Evolutionary conservation across 1,284 basidiomycete species (phyloP).

Genomic region (Trichosporon ovoides): DNA sequence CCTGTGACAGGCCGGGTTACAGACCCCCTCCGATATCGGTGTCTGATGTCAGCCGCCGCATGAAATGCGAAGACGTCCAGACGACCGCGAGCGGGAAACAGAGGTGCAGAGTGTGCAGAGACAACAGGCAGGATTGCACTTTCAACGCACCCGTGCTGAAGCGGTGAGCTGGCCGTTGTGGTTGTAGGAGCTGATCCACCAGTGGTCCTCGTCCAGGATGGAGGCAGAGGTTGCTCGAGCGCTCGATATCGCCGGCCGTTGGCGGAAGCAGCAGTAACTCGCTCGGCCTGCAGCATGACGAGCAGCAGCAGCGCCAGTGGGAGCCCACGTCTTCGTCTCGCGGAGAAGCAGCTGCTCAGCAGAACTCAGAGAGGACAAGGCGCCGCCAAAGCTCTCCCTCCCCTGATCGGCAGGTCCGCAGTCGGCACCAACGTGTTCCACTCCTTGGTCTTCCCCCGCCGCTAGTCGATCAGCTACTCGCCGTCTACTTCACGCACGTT

Average conservation of each 20-base stretch:
- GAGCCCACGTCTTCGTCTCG: neutral
- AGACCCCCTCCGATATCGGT: too few relatives aligned
- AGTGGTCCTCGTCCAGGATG: slow-evolving; percentile 5
- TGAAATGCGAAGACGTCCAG: slow-evolving; percentile 28
- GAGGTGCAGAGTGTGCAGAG: slow-evolving; percentile 26
- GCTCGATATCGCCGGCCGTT: neutral
- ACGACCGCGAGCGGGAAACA: slow-evolving; percentile 2
- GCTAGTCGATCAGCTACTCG: slow-evolving; percentile 33
- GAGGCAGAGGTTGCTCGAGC: neutral
- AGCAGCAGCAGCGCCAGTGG: neutral
- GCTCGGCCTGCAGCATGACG: neutral
- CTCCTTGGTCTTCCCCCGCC: slow-evolving; percentile 23
- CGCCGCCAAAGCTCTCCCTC: neutral
- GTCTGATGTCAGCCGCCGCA: slow-evolving; percentile 21
- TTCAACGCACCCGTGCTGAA: slow-evolving; percentile 29
- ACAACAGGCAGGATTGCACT: slow-evolving; percentile 23
- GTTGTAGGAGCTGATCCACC: neutral
- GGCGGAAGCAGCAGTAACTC: neutral
- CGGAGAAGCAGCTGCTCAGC: neutral
- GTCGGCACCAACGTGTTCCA: slow-evolving; percentile 9
- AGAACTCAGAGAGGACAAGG: neutral
- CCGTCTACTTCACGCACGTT: slow-evolving; percentile 41
- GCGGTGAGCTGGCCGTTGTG: slow-evolving; percentile 17
- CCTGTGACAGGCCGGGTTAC: neutral
- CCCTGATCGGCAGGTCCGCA: neutral